Evolutionary conservation across 345 rosid species (phyloP).

Genomic region (Schrenkiella parvula): DNA sequence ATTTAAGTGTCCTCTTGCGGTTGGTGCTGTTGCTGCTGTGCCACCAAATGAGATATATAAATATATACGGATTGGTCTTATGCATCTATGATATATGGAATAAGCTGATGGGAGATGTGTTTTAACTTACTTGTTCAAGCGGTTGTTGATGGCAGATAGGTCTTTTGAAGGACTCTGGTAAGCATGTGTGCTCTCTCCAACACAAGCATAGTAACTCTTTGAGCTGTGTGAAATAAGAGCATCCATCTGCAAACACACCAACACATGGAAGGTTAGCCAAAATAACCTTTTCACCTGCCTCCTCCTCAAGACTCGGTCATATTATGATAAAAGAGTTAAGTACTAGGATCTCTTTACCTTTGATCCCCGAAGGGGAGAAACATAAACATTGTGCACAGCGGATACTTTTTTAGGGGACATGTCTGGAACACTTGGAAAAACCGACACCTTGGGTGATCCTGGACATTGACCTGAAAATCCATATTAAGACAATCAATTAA

Average conservation of each 20-base stretch:
- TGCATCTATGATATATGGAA: background rate
- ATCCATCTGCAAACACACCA: constrained; percentile 66
- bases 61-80: background rate
- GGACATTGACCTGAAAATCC: constrained; percentile 64
- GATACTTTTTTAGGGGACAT: constrained; percentile 98
- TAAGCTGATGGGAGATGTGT: background rate
- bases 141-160: constrained; percentile 81
- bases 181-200: constrained; percentile 97
- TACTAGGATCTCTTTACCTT: constrained; percentile 51
- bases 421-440: constrained; percentile 88
- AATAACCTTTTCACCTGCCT: background rate
- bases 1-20: constrained; percentile 65
- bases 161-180: constrained; percentile 98
- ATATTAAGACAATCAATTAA: constrained; percentile 9
- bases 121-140: constrained; percentile 62
- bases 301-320: background rate
- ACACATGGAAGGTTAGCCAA: background rate
- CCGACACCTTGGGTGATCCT: constrained; percentile 77
- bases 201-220: constrained; percentile 92
- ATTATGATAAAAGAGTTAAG: background rate
- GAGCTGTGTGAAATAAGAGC: constrained; percentile 84
- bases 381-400: constrained; percentile 81
- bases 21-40: constrained; percentile 50
- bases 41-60: background rate
- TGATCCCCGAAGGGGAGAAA: constrained; percentile 90